A percentile compares a stretch with the other conserved stretches of the same genome.
Evolutionary conservation across 2,329 filamentous ascomycete species (phyloP).

Genomic region (Monosporascus sp.): DNA sequence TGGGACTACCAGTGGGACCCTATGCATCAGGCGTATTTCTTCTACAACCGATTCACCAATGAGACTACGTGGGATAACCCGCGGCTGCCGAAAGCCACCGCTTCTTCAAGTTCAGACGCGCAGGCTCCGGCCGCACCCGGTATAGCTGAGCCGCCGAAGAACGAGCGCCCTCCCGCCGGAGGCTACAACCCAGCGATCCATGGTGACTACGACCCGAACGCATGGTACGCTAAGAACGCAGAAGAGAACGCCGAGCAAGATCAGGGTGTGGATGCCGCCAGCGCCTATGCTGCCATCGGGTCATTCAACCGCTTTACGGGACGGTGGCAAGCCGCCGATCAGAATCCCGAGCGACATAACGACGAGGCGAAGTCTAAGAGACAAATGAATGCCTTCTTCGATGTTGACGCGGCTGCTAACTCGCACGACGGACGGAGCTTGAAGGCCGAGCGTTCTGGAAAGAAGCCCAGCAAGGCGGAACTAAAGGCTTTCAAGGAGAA

Average conservation of each 20-base stretch:
- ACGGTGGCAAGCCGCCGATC: slow-evolving; percentile 65
- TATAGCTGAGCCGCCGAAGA: slow-evolving; percentile 24
- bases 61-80: slow-evolving; percentile 83
- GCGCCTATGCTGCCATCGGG: slow-evolving; percentile 61
- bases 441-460: slow-evolving; percentile 81
- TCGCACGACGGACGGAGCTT: slow-evolving; percentile 84
- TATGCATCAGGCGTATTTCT: slow-evolving; percentile 67
- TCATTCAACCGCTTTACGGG: slow-evolving; percentile 92
- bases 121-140: slow-evolving; percentile 20
- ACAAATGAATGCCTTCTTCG: slow-evolving; percentile 93
- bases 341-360: slow-evolving; percentile 70
- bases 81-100: slow-evolving; percentile 52
- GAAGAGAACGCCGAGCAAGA: slow-evolving; percentile 30
- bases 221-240: slow-evolving; percentile 76
- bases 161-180: slow-evolving; percentile 46
- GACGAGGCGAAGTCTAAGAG: slow-evolving; percentile 83
- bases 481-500: slow-evolving; percentile 90
- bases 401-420: slow-evolving; percentile 91
- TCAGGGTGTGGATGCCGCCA: slow-evolving; percentile 26
- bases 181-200: slow-evolving; percentile 97
- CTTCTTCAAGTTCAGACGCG: slow-evolving; percentile 19
- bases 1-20: slow-evolving; percentile 80
- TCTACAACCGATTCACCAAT: slow-evolving; percentile 75
- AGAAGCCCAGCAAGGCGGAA: slow-evolving; percentile 80
- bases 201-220: slow-evolving; percentile 91